These are phyloP conservation scores for Xylariaceae sp. DNA, from an alignment of 2,329 filamentous ascomycete genomes.

Conservation along the genomic window DNA sequence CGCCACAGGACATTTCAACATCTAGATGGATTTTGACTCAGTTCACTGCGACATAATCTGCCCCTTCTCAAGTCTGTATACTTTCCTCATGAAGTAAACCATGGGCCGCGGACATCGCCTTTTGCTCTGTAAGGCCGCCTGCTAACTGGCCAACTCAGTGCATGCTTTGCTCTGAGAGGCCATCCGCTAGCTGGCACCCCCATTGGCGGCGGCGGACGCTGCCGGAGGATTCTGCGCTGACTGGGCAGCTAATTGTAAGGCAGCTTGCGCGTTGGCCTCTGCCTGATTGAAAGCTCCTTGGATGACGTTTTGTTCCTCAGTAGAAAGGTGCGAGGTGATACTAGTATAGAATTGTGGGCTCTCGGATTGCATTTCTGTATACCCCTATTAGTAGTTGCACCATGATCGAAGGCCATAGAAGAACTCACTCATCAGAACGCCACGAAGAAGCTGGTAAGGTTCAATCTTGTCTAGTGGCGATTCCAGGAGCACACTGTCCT, in stretches of 20 bases:
- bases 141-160: too few species aligned
- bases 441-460: slow-evolving; percentile 85
- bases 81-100: too few species aligned
- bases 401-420: not conserved
- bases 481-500: slow-evolving; percentile 89
- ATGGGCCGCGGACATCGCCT: too few species aligned
- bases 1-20: too few species aligned
- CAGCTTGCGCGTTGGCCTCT: slow-evolving; percentile 23
- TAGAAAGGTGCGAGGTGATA: slow-evolving; percentile 55
- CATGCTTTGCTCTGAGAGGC: too few species aligned
- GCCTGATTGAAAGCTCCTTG: slow-evolving; percentile 24
- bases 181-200: slow-evolving; percentile 18
- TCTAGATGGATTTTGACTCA: too few species aligned
- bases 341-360: slow-evolving; percentile 84
- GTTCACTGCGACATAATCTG: too few species aligned
- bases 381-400: slow-evolving; percentile 18
- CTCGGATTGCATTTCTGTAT: slow-evolving; percentile 76
- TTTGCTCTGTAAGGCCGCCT: too few species aligned
- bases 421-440: slow-evolving; percentile 73
- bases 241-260: slow-evolving; percentile 14
- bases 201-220: slow-evolving; percentile 15
- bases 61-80: too few species aligned
- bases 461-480: slow-evolving; percentile 94
- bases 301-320: slow-evolving; percentile 23
- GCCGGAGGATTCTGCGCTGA: slow-evolving; percentile 9